These are phyloP conservation scores for Begonia peltatifolia DNA, from an alignment of 306 rosid genomes.

Conservation along the genomic window DNA sequence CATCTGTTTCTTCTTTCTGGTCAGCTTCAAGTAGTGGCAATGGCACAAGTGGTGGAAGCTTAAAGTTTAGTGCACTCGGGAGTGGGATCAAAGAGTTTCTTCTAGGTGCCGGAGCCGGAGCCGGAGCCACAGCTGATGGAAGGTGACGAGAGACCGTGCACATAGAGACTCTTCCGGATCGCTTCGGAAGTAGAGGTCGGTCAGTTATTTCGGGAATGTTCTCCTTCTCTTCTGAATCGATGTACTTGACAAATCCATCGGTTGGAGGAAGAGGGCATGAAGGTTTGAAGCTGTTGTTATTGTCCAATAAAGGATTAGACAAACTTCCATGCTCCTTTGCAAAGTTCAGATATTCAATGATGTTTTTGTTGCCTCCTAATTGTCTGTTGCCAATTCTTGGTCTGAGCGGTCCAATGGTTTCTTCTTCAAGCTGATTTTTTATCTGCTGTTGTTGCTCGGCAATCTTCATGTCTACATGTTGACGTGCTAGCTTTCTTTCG, in stretches of 20 bases:
- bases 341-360: constrained; percentile 24
- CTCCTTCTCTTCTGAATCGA: constrained; percentile 65
- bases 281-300: constrained; percentile 29
- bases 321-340: constrained; percentile 38
- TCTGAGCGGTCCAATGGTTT: constrained; percentile 24
- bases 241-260: constrained; percentile 39
- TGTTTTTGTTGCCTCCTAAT: constrained; percentile 35
- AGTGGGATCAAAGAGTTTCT: constrained; percentile 79
- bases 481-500: constrained; percentile 92
- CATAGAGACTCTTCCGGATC: constrained; percentile 63
- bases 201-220: constrained; percentile 62
- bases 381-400: constrained; percentile 34
- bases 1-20: constrained; percentile 35
- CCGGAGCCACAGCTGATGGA: constrained; percentile 32
- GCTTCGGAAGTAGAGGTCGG: constrained; percentile 34
- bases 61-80: constrained; percentile 34
- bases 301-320: constrained; percentile 43
- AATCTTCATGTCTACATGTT: constrained; percentile 81
- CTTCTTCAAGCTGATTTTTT: constrained; percentile 55
- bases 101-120: constrained; percentile 47
- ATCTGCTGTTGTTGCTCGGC: constrained; percentile 72
- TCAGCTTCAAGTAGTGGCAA: constrained; percentile 27
- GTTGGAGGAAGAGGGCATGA: constrained; percentile 30
- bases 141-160: constrained; percentile 41
- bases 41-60: constrained; percentile 29